Percentiles rank a stretch among this genome's conserved stretches.
Conservation (phyloP, 2,329 filamentous ascomycete genomes). For the Tolypocladium amazonense region DNA sequence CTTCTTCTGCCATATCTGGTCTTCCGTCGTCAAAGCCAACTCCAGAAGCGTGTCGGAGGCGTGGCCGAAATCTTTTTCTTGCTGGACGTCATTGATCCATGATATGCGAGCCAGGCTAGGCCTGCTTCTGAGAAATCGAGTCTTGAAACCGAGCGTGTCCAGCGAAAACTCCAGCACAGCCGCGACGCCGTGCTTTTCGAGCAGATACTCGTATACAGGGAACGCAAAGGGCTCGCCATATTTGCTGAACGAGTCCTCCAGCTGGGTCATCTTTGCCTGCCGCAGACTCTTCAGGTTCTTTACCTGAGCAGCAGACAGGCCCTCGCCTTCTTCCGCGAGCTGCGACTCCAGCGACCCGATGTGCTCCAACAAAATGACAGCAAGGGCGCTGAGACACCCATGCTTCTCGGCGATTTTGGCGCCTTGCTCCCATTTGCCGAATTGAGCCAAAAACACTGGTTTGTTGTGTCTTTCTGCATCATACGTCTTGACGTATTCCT, state of each 20-base stretch:
- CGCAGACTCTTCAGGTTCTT: constrained; percentile 22
- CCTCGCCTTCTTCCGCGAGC: constrained; percentile 14
- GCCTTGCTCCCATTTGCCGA: constrained; percentile 46
- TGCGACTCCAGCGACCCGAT: constrained; percentile 28
- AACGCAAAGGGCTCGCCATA: constrained; percentile 60
- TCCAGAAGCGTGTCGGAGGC: constrained; percentile 62
- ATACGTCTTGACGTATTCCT: constrained; percentile 38
- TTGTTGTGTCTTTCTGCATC: constrained; percentile 39
- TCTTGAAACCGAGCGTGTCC: constrained; percentile 61
- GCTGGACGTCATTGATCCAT: constrained; percentile 89
- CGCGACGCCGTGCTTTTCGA: constrained; percentile 55
- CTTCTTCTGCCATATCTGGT: constrained; percentile 84
- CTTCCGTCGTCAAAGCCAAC: constrained; percentile 61
- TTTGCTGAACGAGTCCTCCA: constrained; percentile 47
- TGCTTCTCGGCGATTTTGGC: constrained; percentile 50
- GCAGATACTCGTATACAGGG: constrained; percentile 70
- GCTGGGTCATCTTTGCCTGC: constrained; percentile 29
- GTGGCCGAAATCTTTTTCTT: constrained; percentile 62
- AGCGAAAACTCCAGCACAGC: constrained; percentile 60
- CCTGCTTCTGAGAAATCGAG: constrained; percentile 64
- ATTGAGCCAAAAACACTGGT: constrained; percentile 40
- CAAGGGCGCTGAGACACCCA: constrained; percentile 41
- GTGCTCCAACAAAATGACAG: constrained; percentile 44
- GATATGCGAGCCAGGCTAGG: constrained; percentile 65
- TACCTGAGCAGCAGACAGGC: constrained; percentile 15